phyloP scores from a whole-genome alignment of 352 stramenopile genomes.

The Globisporangium sylvaticum region DNA sequence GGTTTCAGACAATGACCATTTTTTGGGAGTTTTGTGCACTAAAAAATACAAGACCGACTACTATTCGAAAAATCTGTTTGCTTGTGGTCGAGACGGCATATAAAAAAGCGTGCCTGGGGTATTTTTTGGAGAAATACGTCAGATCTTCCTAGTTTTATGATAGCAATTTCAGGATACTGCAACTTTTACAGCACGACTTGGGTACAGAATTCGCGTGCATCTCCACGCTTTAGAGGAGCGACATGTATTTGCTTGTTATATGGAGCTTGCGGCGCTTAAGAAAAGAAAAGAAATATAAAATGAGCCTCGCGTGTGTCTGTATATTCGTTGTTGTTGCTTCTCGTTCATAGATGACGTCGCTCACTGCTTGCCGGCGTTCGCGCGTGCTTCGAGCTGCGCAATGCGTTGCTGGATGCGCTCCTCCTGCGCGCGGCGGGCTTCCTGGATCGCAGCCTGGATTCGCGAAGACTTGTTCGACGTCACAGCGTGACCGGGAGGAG shows the following conservation, averaged over 20 bases:
- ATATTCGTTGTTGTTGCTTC: slow-evolving; percentile 1
- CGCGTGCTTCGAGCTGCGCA: slow-evolving; percentile 35
- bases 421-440: slow-evolving; percentile 46
- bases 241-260: background rate
- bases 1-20: no score
- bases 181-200: background rate
- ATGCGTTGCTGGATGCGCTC: slow-evolving; percentile 60
- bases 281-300: background rate
- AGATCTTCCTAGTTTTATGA: background rate
- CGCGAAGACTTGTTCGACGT: slow-evolving; percentile 35
- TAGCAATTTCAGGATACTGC: background rate
- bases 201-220: background rate
- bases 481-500: slow-evolving; percentile 27
- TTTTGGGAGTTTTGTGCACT: no score
- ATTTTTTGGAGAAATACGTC: no score
- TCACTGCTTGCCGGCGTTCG: slow-evolving; percentile 9
- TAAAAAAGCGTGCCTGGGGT: no score
- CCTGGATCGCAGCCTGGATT: slow-evolving; percentile 50
- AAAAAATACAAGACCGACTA: no score
- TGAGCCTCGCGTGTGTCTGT: background rate
- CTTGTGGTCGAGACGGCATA: no score
- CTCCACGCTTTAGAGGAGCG: no score
- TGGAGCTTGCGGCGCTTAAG: background rate
- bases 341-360: no score
- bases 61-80: no score